Conservation (phyloP, 805 yeast genomes). For the Candida oleophila region DNA sequence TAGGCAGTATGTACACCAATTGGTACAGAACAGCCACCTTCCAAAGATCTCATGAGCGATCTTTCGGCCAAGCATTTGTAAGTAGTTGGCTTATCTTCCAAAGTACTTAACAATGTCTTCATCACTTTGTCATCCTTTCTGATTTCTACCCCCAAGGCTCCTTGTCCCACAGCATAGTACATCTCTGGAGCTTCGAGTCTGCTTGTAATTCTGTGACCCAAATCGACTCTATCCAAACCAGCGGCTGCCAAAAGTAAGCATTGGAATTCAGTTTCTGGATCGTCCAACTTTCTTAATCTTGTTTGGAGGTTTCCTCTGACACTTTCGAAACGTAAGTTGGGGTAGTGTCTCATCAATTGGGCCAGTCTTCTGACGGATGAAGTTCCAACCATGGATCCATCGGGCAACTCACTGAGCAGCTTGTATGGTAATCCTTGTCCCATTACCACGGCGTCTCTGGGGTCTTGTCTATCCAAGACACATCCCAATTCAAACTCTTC, state of each 20-base stretch:
- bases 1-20: conserved; percentile 80
- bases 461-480: conserved; percentile 83
- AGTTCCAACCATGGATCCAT: conserved; percentile 87
- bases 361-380: conserved; percentile 93
- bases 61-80: conserved; percentile 86
- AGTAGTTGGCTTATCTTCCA: conserved; percentile 66
- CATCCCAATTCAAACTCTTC: conserved; percentile 89
- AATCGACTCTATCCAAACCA: conserved; percentile 73
- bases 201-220: conserved; percentile 74
- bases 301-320: conserved; percentile 83
- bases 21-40: conserved; percentile 98
- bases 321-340: conserved; percentile 74
- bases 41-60: conserved; percentile 78
- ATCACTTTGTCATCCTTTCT: conserved; percentile 64
- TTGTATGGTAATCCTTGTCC: conserved; percentile 49
- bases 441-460: conserved; percentile 90
- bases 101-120: conserved; percentile 55
- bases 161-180: conserved; percentile 99
- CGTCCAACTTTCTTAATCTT: conserved; percentile 78
- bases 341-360: conserved; percentile 76
- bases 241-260: conserved; percentile 92
- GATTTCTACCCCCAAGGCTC: conserved; percentile 92
- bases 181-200: conserved; percentile 71
- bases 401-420: conserved; percentile 71
- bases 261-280: conserved; percentile 55